Conservation (phyloP, 2,329 filamentous ascomycete species). For the Incumbomyces lentus region DNA sequence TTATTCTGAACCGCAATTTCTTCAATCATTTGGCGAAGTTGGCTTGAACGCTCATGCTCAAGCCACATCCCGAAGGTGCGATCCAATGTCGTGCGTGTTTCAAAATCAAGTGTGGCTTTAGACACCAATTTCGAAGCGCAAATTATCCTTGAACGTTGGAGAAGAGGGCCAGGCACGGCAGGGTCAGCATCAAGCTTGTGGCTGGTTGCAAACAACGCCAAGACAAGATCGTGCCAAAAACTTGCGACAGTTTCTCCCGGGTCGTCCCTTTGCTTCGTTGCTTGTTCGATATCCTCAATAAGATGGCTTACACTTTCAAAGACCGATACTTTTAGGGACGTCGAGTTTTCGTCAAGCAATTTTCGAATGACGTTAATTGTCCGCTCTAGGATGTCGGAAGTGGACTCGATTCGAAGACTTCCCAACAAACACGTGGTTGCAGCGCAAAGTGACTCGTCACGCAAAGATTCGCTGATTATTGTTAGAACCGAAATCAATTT, state of each 20-base stretch:
- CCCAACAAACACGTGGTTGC: constrained; percentile 18
- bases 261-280: too few relatives aligned
- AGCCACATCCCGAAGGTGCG: constrained; percentile 27
- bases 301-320: constrained; percentile 16
- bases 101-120: constrained; percentile 6
- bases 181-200: constrained; percentile 13
- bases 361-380: constrained; percentile 12
- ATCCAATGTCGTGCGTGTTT: constrained; percentile 10
- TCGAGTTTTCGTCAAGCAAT: constrained; percentile 8
- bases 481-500: neutral
- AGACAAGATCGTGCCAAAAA: constrained; percentile 7
- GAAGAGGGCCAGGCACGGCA: neutral
- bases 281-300: constrained; percentile 7
- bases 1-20: constrained; percentile 2
- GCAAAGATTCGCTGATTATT: neutral
- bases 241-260: constrained; percentile 1
- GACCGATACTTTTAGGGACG: constrained; percentile 10
- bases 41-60: constrained; percentile 29
- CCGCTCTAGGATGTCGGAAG: constrained; percentile 12
- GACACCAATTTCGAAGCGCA: constrained; percentile 11
- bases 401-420: constrained; percentile 10
- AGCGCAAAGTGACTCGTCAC: constrained; percentile 6
- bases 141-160: constrained; percentile 17
- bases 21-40: constrained; percentile 18
- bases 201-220: constrained; percentile 7